These are phyloP conservation scores for Vaccinium corymbosum DNA, from an alignment of 148 eudicot species.

Conservation along the genomic window DNA sequence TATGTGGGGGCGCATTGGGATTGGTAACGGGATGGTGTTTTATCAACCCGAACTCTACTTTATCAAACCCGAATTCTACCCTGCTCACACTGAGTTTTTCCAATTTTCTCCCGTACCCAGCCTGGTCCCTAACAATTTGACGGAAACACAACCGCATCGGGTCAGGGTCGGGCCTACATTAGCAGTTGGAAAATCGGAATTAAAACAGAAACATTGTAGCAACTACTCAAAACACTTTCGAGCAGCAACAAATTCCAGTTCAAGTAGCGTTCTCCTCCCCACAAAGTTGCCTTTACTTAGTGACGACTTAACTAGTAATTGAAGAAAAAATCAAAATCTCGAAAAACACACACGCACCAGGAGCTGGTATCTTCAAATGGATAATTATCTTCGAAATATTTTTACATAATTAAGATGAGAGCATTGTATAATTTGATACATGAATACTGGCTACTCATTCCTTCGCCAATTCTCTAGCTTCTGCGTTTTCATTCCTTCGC, in stretches of 20 bases:
- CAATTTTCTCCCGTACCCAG: no score
- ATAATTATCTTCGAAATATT: not conserved
- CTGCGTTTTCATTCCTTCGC: slow-evolving; percentile 57
- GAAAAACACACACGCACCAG: not conserved
- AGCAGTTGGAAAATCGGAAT: not conserved
- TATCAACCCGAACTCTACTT: no score
- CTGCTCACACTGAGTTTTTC: no score
- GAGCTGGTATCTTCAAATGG: not conserved
- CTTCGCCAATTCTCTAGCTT: slow-evolving; percentile 66
- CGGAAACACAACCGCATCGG: no score
- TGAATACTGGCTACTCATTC: slow-evolving; percentile 59
- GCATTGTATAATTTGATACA: not conserved
- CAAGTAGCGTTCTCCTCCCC: not conserved
- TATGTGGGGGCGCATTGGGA: no score
- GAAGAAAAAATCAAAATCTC: not conserved
- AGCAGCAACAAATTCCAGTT: not conserved
- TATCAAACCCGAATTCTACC: no score
- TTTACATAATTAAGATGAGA: slow-evolving; percentile 3
- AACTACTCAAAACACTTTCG: not conserved
- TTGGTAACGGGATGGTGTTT: no score
- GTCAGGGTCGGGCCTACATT: not conserved
- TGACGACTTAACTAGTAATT: not conserved
- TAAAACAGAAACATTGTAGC: not conserved
- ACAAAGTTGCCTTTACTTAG: not conserved
- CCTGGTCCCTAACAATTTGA: no score